Evolutionary conservation across 2,329 filamentous ascomycete genomes (phyloP).

Genomic region (Apiospora marii): DNA sequence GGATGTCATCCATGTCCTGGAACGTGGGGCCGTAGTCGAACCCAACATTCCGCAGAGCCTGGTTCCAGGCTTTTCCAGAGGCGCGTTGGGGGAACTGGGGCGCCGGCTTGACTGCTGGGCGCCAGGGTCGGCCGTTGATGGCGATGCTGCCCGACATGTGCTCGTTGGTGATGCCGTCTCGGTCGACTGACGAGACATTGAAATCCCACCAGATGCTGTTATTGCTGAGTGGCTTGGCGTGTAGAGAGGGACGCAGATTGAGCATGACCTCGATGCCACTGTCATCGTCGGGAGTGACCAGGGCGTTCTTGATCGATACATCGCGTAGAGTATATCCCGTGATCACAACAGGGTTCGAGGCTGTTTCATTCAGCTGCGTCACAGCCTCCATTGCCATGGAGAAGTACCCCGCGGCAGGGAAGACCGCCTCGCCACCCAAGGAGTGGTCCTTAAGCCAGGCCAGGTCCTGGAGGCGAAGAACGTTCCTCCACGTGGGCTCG

Average conservation of each 20-base stretch:
- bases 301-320: constrained; percentile 41
- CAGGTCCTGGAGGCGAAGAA: constrained; percentile 30
- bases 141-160: constrained; percentile 40
- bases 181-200: constrained; percentile 38
- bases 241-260: constrained; percentile 34
- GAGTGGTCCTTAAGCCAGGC: constrained; percentile 35
- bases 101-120: constrained; percentile 24
- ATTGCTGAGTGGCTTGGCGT: constrained; percentile 23
- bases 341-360: constrained; percentile 26
- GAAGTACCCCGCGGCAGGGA: constrained; percentile 36
- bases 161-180: constrained; percentile 31
- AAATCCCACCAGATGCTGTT: constrained; percentile 40
- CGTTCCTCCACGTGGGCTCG: constrained; percentile 36
- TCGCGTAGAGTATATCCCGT: constrained; percentile 38
- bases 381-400: constrained; percentile 36
- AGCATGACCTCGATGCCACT: constrained; percentile 41
- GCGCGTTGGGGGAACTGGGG: constrained; percentile 32
- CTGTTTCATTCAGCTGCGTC: constrained; percentile 31
- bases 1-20: constrained; percentile 42
- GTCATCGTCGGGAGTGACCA: constrained; percentile 41
- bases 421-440: constrained; percentile 32
- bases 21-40: constrained; percentile 50
- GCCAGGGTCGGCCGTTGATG: constrained; percentile 30
- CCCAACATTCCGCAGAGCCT: constrained; percentile 45
- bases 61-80: constrained; percentile 41